Evolutionary conservation across 305 asterid species (phyloP).

Genomic region (Fraxinus xanthoxyloides): DNA sequence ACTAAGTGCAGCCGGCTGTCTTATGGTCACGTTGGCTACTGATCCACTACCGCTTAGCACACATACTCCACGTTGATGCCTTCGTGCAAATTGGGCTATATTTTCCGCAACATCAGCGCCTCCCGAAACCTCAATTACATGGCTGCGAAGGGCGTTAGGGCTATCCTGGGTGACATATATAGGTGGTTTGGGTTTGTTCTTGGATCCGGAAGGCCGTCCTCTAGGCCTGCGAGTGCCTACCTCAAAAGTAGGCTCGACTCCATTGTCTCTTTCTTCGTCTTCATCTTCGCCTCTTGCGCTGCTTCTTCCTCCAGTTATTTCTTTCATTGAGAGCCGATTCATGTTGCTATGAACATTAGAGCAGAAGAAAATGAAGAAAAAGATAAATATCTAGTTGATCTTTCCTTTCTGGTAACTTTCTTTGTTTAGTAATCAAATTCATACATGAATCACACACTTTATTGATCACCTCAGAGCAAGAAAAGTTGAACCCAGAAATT

Average conservation of each 20-base stretch:
- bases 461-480: background rate
- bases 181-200: constrained; percentile 75
- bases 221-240: constrained; percentile 62
- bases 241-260: constrained; percentile 51
- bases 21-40: constrained; percentile 68
- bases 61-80: constrained; percentile 72
- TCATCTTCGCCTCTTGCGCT: constrained; percentile 34
- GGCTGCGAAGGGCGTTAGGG: constrained; percentile 76
- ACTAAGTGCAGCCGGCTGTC: constrained; percentile 58
- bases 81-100: constrained; percentile 67
- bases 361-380: constrained; percentile 6
- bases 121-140: constrained; percentile 62
- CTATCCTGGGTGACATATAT: constrained; percentile 70
- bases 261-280: constrained; percentile 35
- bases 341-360: constrained; percentile 67
- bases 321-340: constrained; percentile 39
- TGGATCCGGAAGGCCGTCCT: constrained; percentile 76
- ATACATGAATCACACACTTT: background rate
- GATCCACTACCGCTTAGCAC: constrained; percentile 69
- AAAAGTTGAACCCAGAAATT: background rate
- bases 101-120: constrained; percentile 69
- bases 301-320: constrained; percentile 41
- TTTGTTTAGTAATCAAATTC: background rate
- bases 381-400: background rate
- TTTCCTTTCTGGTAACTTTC: background rate